These are phyloP conservation scores for Thamnidium elegans DNA, from an alignment of 192 early-diverging fungal genomes.

Conservation along the genomic window DNA sequence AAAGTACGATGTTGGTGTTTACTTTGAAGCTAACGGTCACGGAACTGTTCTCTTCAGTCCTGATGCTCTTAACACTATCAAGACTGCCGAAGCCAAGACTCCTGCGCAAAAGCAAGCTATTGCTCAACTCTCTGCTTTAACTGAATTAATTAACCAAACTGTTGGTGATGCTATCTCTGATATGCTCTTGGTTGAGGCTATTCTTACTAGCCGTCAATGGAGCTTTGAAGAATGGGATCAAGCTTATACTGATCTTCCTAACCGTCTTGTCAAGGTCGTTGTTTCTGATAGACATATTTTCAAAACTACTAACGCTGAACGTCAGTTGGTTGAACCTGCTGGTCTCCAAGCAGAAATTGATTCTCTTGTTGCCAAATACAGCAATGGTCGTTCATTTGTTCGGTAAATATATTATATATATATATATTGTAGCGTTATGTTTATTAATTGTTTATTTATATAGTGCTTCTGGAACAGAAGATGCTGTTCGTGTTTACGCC, in stretches of 20 bases:
- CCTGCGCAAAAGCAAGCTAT: conserved; percentile 77
- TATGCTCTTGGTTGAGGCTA: conserved; percentile 91
- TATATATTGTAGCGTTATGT: neutral
- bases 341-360: conserved; percentile 88
- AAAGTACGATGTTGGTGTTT: conserved; percentile 96
- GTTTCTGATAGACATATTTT: conserved; percentile 83
- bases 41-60: conserved; percentile 96
- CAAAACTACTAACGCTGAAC: conserved; percentile 96
- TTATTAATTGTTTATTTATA: neutral
- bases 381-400: conserved; percentile 91
- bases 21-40: conserved; percentile 99
- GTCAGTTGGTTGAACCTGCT: conserved; percentile 80
- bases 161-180: conserved; percentile 99
- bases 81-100: conserved; percentile 61
- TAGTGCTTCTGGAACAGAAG: conserved; percentile 97
- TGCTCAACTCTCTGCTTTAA: conserved; percentile 75
- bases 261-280: conserved; percentile 94
- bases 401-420: conserved; percentile 44
- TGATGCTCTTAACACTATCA: conserved; percentile 72
- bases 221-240: conserved; percentile 85
- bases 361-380: conserved; percentile 77
- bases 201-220: conserved; percentile 81
- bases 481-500: conserved; percentile 98
- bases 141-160: conserved; percentile 96
- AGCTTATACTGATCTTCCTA: conserved; percentile 93